Evolutionary conservation across 2,329 filamentous ascomycete species (phyloP), one percentile per base, ranked within the genome.

Genomic region (Neonectria magnoliae): DNA sequence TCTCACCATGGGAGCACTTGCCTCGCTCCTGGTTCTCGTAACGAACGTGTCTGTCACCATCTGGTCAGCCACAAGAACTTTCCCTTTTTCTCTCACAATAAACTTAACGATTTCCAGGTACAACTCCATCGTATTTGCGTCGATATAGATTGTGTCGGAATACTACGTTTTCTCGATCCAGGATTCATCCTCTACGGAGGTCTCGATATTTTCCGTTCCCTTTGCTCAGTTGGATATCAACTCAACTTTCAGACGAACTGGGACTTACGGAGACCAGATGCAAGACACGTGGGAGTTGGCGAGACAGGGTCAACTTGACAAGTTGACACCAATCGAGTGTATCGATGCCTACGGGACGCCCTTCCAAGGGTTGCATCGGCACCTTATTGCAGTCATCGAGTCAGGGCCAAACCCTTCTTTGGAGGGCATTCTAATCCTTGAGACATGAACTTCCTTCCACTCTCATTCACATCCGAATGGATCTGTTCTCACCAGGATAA

Each of bases 61-160:
- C 7, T 29, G 27, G 27, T 29, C 27, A 9, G 9, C 27, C 27
- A 29, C 27, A 29, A 29, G 27, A 29, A 5, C 27, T 29, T 13
- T 25, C 56, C 60, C 5, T 29, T 66, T 25, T 54, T 1, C 16
- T 66, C 9, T 60, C 60, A 18, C 60, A 1, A 33, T 55, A 36
- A 20, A 4, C 20, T 27, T 60, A 16, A 58, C 13, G 8, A 18
- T 22, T 3, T 9, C 1, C 1, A 67, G 65, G 4, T 67, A 61
- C 29, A 67, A 67, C 44, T 67, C 65, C 5, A 54, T 64, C 13
- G 31, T 67, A 16, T 61, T 65, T 47, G 55, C 57, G 0, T 65
- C 65, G 1, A 11, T 65, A 7, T 44, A 44, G 1, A 51, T 57
- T 2, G 44, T 61, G 9, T 8, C 51, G 14, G 22, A 25, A 25